Percentiles rank a stretch among this genome's conserved stretches.
Conservation (phyloP, 1,139 yeast species). For the Yamadazyma taylorii region DNA sequence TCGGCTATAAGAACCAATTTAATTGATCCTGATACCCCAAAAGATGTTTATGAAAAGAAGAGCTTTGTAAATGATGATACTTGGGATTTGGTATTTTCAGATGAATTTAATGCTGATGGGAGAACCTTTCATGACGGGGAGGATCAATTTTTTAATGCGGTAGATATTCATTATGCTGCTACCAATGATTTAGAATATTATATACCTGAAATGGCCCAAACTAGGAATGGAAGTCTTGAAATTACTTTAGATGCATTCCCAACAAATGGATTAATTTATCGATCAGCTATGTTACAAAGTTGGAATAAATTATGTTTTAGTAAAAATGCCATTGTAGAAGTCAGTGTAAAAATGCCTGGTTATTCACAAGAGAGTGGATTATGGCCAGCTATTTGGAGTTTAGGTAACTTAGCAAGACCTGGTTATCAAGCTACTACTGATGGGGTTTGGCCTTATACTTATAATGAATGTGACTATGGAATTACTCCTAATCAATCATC, state of each 20-base stretch:
- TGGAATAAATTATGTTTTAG: conserved; percentile 35
- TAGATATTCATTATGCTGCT: conserved; percentile 30
- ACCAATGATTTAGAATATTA: conserved; percentile 34
- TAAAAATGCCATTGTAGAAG: conserved; percentile 26
- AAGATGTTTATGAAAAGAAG: conserved; percentile 12
- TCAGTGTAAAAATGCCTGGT: conserved; percentile 25
- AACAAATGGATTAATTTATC: conserved; percentile 24
- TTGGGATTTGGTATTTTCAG: conserved; percentile 32
- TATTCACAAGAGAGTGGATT: conserved; percentile 25
- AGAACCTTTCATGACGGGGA: conserved; percentile 31
- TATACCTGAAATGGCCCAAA: conserved; percentile 30
- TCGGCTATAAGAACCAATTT: conserved; percentile 25
- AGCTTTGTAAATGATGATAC: conserved; percentile 13
- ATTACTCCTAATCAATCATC: conserved; percentile 32
- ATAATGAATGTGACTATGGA: conserved; percentile 31
- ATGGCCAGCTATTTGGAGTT: conserved; percentile 37
- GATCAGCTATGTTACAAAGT: conserved; percentile 32
- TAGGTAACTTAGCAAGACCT: conserved; percentile 33
- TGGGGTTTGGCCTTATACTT: conserved; percentile 36
- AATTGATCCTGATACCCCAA: conserved; percentile 31
- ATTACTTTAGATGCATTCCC: conserved; percentile 25
- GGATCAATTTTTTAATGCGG: conserved; percentile 32
- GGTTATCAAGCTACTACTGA: conserved; percentile 33
- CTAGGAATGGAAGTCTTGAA: conserved; percentile 25
- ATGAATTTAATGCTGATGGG: conserved; percentile 33